Percentiles rank a stretch among this genome's conserved stretches.
Evolutionary conservation across 2,329 filamentous ascomycete species (phyloP).

Genomic region (Diplodia corticola): DNA sequence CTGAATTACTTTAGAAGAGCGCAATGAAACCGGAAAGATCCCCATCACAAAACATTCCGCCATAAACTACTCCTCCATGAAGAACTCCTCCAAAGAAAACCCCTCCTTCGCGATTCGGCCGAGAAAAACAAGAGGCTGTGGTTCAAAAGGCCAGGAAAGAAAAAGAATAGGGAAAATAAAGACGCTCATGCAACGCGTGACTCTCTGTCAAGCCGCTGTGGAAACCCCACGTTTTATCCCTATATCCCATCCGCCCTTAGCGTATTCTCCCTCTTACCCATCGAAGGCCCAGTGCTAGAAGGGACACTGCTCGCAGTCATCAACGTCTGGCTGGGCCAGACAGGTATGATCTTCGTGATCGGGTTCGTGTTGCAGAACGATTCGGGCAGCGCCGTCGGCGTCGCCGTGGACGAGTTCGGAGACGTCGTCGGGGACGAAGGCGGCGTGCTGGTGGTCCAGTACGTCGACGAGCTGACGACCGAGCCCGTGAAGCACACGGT

Average conservation of each 20-base stretch:
- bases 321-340: neutral
- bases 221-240: neutral
- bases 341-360: neutral
- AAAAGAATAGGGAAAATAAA: neutral
- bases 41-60: too few relatives aligned
- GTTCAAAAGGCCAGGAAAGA: too few relatives aligned
- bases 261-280: neutral
- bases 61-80: too few relatives aligned
- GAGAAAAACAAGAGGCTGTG: too few relatives aligned
- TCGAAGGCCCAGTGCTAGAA: neutral
- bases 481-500: slow-evolving; percentile 15
- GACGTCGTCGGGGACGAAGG: neutral
- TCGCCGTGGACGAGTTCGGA: neutral
- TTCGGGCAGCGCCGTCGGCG: neutral
- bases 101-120: too few relatives aligned
- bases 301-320: neutral
- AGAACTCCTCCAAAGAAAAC: too few relatives aligned
- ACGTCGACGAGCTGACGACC: neutral
- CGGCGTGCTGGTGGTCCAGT: slow-evolving; percentile 8
- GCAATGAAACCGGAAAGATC: too few relatives aligned
- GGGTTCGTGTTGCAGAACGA: slow-evolving; percentile 8
- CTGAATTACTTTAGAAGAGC: too few relatives aligned
- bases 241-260: neutral
- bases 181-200: neutral
- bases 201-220: neutral